Evolutionary conservation across 1,139 yeast species (phyloP).

Genomic region (Citeromyces hawaiiensis): DNA sequence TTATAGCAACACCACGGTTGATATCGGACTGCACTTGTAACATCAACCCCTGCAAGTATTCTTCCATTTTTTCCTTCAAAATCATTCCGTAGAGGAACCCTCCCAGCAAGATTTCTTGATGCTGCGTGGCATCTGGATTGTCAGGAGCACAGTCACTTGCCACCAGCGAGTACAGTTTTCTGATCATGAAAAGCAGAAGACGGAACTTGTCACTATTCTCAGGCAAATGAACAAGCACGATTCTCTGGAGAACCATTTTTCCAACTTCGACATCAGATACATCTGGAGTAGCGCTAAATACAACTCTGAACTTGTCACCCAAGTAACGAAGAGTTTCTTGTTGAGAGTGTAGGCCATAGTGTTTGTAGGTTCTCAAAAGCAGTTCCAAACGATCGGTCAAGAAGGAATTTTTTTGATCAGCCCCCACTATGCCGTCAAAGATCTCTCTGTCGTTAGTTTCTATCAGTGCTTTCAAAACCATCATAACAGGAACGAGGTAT

Average conservation of each 20-base stretch:
- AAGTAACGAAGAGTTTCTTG: conserved; percentile 84
- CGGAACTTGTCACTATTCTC: conserved; percentile 69
- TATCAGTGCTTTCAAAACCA: conserved; percentile 80
- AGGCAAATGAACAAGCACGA: conserved; percentile 80
- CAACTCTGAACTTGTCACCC: conserved; percentile 93
- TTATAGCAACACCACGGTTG: conserved; percentile 69
- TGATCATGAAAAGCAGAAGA: conserved; percentile 82
- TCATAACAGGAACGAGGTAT: conserved; percentile 82
- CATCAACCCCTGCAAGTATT: conserved; percentile 63
- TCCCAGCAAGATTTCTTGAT: conserved; percentile 91
- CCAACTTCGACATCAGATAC: conserved; percentile 87
- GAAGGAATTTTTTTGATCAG: conserved; percentile 79
- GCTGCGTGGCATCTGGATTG: conserved; percentile 98
- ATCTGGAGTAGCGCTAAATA: conserved; percentile 81
- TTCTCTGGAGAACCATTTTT: conserved; percentile 63
- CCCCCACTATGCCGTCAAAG: conserved; percentile 90
- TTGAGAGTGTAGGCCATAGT: conserved; percentile 64
- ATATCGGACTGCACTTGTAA: conserved; percentile 72
- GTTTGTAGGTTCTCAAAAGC: conserved; percentile 75
- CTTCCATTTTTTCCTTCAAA: conserved; percentile 90
- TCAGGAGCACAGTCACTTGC: conserved; percentile 97
- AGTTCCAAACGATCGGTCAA: conserved; percentile 96
- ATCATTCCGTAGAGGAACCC: conserved; percentile 97
- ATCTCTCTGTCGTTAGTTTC: conserved; percentile 92
- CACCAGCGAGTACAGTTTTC: conserved; percentile 87